A percentile compares a stretch with the other conserved stretches of the same genome.
Conservation (phyloP, 768 basidiomycete genomes). For the Lepiota brunneoincarnata region DNA sequence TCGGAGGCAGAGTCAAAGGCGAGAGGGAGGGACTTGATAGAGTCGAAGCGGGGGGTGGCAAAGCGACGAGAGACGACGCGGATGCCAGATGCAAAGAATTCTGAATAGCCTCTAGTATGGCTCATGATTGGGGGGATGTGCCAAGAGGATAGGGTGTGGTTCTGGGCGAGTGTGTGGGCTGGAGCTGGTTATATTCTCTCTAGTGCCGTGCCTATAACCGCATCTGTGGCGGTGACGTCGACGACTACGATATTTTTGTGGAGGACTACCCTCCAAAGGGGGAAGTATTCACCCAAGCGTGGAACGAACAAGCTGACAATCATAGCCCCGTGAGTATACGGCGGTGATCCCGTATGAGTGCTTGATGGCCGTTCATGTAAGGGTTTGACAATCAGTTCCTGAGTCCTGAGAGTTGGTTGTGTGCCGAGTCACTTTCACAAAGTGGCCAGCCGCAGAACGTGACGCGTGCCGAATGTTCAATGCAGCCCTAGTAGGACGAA, state of each 20-base stretch:
- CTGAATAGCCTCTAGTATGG: constrained; percentile 34
- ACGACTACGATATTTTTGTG: constrained; percentile 12
- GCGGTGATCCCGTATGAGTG: constrained; percentile 7
- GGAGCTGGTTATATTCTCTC: constrained; percentile 7
- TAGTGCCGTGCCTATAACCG: too few relatives aligned
- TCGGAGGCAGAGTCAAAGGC: constrained; percentile 1
- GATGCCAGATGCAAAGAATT: constrained; percentile 47
- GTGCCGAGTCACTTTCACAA: neutral
- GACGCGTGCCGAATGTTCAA: too few relatives aligned
- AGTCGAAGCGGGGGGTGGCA: neutral
- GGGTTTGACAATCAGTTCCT: neutral
- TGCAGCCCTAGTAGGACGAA: too few relatives aligned
- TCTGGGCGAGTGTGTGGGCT: neutral
- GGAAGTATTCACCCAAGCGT: neutral
- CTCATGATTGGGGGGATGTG: constrained; percentile 8
- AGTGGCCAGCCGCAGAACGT: neutral
- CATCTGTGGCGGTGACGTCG: constrained; percentile 28
- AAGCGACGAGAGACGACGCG: constrained; percentile 32
- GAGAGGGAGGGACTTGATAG: neutral
- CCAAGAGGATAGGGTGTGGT: constrained; percentile 2
- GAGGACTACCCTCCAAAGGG: constrained; percentile 2
- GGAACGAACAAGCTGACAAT: neutral
- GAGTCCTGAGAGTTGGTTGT: constrained; percentile 1
- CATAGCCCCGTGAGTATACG: constrained; percentile 8
- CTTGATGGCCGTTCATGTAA: neutral